These are phyloP conservation scores for Davidsoniella neocaledoniae DNA, from an alignment of 2,329 filamentous ascomycete species.

Conservation along the genomic window DNA sequence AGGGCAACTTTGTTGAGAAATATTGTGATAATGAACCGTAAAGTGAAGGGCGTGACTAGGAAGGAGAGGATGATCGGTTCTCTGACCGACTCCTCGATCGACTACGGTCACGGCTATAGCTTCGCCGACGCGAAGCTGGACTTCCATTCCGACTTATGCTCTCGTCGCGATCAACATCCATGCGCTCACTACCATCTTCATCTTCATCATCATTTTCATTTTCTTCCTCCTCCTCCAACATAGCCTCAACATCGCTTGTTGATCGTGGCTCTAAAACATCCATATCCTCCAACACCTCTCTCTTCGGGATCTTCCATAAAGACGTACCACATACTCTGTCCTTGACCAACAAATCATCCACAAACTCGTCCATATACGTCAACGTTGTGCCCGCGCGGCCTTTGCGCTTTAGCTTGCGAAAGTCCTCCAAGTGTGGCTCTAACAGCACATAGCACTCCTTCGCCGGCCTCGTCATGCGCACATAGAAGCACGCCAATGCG, in stretches of 20 bases:
- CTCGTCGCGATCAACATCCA: conserved; percentile 14
- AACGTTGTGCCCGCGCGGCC: conserved; percentile 58
- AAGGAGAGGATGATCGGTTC: conserved; percentile 11
- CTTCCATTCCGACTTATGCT: conserved; percentile 4
- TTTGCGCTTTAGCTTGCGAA: conserved; percentile 64
- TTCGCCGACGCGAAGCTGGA: background rate
- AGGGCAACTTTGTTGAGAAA: background rate
- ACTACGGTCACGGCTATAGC: conserved; percentile 13
- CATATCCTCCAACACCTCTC: conserved; percentile 72
- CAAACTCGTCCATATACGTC: conserved; percentile 78
- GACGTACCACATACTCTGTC: conserved; percentile 83
- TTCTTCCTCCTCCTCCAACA: conserved; percentile 45
- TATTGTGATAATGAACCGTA: background rate
- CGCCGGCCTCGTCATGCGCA: conserved; percentile 70
- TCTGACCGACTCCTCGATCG: conserved; percentile 13
- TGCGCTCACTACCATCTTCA: conserved; percentile 15
- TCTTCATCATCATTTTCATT: conserved; percentile 21
- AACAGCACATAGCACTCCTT: conserved; percentile 65
- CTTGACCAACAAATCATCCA: conserved; percentile 80
- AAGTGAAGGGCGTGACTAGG: background rate
- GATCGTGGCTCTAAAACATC: conserved; percentile 74
- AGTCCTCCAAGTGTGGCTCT: conserved; percentile 70
- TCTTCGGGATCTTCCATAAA: conserved; percentile 74
- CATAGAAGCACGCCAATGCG: conserved; percentile 80
- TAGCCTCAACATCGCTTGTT: conserved; percentile 59